Evolutionary conservation across 2,329 filamentous ascomycete genomes (phyloP), one percentile per base, ranked within the genome.

Genomic region (Furcasterigmium sp.): DNA sequence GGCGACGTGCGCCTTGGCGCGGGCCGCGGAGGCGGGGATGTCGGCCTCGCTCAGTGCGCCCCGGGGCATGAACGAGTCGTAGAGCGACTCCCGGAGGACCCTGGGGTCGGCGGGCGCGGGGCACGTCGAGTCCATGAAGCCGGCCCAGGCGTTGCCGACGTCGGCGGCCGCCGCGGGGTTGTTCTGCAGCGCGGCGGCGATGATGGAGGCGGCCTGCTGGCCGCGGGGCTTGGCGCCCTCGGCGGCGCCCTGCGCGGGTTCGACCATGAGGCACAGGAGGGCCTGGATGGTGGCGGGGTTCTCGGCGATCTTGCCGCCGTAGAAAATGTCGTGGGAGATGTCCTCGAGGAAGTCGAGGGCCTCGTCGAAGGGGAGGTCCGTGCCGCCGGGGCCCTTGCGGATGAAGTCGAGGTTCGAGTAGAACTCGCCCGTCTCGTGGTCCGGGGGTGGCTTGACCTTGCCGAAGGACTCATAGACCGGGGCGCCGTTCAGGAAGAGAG

Each of bases 321-420:
- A 86, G 64, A 84, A 85, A 49, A 85, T 78, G 59, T 85, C 82
- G 58, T 85, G 81, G 0, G 81, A 75, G 21, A 84, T 63, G 7
- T 85, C 81, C 47, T 76, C 69, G n/a, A 86, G 70, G 26, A 69
- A 69, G 26, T 76, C 70, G 8, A 86, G 67, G 0, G 76, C 75
- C 10, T 63, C 63, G 32, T 75, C 70, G 13, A 79, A 63, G 3
- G 56, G 59, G 42, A 61, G 51, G 14, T 59, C 57, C 15, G 50
- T 51, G 9, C 47, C 46, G 17, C 55, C 47, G 6, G 42, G 40
- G n/a, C 50, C 52, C 38, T 48, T 57, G 49, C 44, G 49, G 32
- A 50, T 39, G 30, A 32, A 50, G 8, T 50, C 46, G 40, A 50
- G 48, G 30, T 49, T 34, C 20, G 48, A 44, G 37, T 49, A 50